Percentiles rank a stretch among this genome's conserved stretches.
Conservation (phyloP, 495 filamentous ascomycete genomes). For the Talaromyces borbonicus region DNA sequence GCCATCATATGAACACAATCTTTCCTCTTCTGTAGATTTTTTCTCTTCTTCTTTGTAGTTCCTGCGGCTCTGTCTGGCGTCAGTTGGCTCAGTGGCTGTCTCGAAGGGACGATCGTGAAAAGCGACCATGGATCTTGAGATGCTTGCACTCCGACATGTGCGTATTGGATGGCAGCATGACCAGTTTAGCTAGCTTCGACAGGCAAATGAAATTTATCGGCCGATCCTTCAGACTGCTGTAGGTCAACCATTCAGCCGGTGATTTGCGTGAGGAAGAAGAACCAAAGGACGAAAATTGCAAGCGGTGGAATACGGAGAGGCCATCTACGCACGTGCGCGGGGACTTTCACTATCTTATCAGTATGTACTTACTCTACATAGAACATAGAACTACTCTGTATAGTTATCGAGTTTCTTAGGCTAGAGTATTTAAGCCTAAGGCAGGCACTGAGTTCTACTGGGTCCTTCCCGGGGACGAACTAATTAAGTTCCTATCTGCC, state of each 20-base stretch:
- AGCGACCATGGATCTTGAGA: background rate
- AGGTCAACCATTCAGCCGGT: background rate
- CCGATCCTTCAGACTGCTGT: background rate
- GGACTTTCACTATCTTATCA: background rate
- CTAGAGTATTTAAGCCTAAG: no score
- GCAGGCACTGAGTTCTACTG: no score
- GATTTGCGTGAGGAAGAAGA: background rate
- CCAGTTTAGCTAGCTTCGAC: no score
- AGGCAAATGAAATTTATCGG: no score
- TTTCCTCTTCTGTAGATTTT: no score
- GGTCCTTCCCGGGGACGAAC: constrained; percentile 3
- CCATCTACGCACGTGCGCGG: constrained; percentile 1
- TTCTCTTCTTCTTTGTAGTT: background rate
- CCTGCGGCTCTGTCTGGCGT: background rate
- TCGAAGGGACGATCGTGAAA: background rate
- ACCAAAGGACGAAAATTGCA: background rate
- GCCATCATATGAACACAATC: no score
- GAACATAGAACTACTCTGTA: no score
- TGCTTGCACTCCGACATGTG: constrained; percentile 1
- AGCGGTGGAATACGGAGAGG: constrained; percentile 1
- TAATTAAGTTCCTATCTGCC: background rate
- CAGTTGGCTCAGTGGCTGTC: background rate
- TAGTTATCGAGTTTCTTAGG: no score
- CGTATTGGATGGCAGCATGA: background rate
- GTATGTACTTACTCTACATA: background rate